These are phyloP conservation scores for Aspergillus sp. DNA, from an alignment of 2,329 filamentous ascomycete genomes.

Conservation along the genomic window DNA sequence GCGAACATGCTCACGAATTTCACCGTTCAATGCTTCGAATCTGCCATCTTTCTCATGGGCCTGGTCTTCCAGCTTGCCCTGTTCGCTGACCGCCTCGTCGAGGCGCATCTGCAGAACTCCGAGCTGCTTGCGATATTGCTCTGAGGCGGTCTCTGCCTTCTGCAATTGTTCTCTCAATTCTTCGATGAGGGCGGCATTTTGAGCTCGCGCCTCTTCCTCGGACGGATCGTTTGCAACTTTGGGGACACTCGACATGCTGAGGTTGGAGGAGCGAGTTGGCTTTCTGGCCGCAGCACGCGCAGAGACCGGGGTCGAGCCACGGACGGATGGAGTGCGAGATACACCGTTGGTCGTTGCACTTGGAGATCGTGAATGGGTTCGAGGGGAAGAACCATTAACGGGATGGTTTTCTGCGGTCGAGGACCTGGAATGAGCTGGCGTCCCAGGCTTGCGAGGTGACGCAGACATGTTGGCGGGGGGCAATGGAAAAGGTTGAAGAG, in stretches of 20 bases:
- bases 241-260: conserved; percentile 37
- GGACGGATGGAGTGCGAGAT: conserved; percentile 62
- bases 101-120: conserved; percentile 80
- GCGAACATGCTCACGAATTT: conserved; percentile 76
- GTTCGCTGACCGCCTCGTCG: conserved; percentile 78
- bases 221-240: conserved; percentile 45
- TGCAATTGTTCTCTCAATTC: conserved; percentile 79
- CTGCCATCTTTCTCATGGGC: conserved; percentile 82
- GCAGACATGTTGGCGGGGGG: conserved; percentile 34
- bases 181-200: conserved; percentile 72
- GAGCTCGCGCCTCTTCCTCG: conserved; percentile 71
- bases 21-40: conserved; percentile 73
- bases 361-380: conserved; percentile 44
- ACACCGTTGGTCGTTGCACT: conserved; percentile 45
- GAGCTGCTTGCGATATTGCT: conserved; percentile 77
- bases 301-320: conserved; percentile 55
- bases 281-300: conserved; percentile 67
- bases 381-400: conserved; percentile 30
- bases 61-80: conserved; percentile 80
- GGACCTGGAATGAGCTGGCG: conserved; percentile 26
- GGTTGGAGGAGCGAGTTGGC: conserved; percentile 41
- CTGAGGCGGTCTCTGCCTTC: conserved; percentile 71
- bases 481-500: conserved; percentile 8
- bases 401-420: conserved; percentile 22
- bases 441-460: conserved; percentile 39